These are phyloP conservation scores for Trichosporon inkin DNA, from an alignment of 1,284 basidiomycete species.

Conservation along the genomic window DNA sequence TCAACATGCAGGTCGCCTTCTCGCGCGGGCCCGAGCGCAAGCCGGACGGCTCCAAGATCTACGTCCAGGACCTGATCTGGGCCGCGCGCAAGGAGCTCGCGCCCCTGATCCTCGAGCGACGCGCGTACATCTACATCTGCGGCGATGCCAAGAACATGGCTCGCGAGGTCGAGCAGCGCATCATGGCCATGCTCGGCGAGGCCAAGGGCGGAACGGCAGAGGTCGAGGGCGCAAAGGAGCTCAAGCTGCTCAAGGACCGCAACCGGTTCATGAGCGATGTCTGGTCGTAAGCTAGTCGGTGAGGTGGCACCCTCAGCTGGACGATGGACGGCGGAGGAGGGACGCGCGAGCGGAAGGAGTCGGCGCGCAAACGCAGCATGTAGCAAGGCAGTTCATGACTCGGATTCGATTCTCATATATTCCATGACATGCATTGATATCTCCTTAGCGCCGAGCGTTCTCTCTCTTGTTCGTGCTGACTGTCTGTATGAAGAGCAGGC, in stretches of 20 bases:
- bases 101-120: conserved; percentile 83
- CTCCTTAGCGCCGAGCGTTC: background rate
- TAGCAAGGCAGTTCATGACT: conserved; percentile 5
- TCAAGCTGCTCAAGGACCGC: conserved; percentile 90
- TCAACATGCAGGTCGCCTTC: conserved; percentile 81
- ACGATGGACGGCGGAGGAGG: background rate
- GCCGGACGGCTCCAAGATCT: conserved; percentile 85
- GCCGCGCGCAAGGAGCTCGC: conserved; percentile 74
- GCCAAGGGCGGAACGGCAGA: conserved; percentile 81
- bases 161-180: conserved; percentile 83
- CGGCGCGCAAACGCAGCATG: background rate
- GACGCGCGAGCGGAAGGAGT: background rate
- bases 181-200: conserved; percentile 82
- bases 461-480: background rate
- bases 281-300: too few species aligned
- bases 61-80: conserved; percentile 95
- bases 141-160: conserved; percentile 97
- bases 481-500: too few species aligned
- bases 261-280: conserved; percentile 21
- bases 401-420: background rate
- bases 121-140: conserved; percentile 92
- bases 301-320: background rate
- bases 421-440: too few species aligned
- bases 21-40: conserved; percentile 75
- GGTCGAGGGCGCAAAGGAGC: conserved; percentile 81